phyloP scores from a whole-genome alignment of 2,329 filamentous ascomycete species.

The Hawksworthiomyces lignivorus region DNA sequence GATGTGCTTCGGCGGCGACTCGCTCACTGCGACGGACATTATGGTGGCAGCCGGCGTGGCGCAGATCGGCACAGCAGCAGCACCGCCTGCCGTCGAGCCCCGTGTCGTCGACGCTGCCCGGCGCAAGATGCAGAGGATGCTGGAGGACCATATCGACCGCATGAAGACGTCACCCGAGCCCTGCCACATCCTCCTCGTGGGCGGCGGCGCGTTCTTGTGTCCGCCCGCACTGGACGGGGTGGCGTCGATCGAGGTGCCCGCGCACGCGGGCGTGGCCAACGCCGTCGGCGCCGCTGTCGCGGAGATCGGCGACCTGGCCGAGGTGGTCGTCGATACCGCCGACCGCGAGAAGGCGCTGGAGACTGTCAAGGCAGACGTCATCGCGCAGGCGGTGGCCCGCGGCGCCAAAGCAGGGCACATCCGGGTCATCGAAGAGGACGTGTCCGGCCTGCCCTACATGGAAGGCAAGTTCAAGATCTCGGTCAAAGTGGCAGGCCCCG shows the following conservation, averaged over 20 bases:
- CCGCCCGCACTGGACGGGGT: conserved; percentile 47
- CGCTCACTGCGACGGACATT: conserved; percentile 53
- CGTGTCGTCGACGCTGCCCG: conserved; percentile 26
- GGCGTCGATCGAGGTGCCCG: conserved; percentile 46
- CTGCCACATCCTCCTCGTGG: conserved; percentile 53
- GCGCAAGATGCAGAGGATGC: conserved; percentile 37
- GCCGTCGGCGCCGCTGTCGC: conserved; percentile 58
- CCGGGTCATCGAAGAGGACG: conserved; percentile 44
- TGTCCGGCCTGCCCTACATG: conserved; percentile 46
- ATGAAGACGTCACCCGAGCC: conserved; percentile 56
- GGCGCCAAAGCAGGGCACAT: conserved; percentile 38
- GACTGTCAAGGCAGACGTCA: conserved; percentile 26
- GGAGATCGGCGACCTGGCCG: conserved; percentile 46
- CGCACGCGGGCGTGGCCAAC: conserved; percentile 53
- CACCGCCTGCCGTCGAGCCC: conserved; percentile 29
- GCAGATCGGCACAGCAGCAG: conserved; percentile 20
- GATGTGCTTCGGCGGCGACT: conserved; percentile 47
- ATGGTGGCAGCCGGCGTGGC: conserved; percentile 23
- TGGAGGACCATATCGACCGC: conserved; percentile 50
- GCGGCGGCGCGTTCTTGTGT: conserved; percentile 53
- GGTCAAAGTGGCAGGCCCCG: conserved; percentile 51
- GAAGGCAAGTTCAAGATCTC: conserved; percentile 48
- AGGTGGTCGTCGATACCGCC: conserved; percentile 36
- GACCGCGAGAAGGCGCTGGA: conserved; percentile 28
- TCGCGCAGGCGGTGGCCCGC: conserved; percentile 36